Evolutionary conservation across 1,284 basidiomycete genomes (phyloP), one percentile per base, ranked within the genome.

Genomic region (Ceratorhiza oryzae-sativae): DNA sequence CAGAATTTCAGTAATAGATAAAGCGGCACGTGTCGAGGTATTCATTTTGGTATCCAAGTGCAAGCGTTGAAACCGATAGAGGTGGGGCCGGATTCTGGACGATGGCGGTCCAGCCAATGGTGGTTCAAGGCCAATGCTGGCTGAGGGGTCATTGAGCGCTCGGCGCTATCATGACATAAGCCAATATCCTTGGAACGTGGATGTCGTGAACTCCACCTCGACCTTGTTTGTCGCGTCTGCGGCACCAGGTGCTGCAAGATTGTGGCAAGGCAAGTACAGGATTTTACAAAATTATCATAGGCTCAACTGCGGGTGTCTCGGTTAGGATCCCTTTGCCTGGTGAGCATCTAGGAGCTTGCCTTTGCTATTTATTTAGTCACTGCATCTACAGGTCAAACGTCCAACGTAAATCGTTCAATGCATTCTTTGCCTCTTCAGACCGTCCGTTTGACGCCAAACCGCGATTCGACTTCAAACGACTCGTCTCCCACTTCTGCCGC

Each of bases 401-500:
- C 51, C 18, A 15, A 12, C 49, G 12, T 25, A 9, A 27, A 13
- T 49, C 27, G n/a, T 55, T 18, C 51, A 18, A 55, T 55, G 51
- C 42, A 45, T 8, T 55, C 51, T 55, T 15, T 34, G 30, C 51
- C 51, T 18, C 18, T 59, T 10, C 56, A 59, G n/a, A 59, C 36
- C 12, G 56, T 59, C 4, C 56, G 56, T 8, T 23, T 59, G 36
- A 13, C 20, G 18, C 56, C 56, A 10, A 59, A 39, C n/a, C 62
- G 62, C 15, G 62, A 65, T 15, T 25, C 45, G 42, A 18, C 46
- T 34, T 63, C 61, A 30, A 49, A 23, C 45, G 62, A 65, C 34
- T 51, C 62, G 27, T 65, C 62, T n/a, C 62, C 62, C 6, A 65
- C 62, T 3, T 34, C 62, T 13, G 62, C 62, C 8, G 36, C 62